phyloP scores from a whole-genome alignment of 192 early-diverging fungal species.

The Rhizoclosmatium globosum region DNA sequence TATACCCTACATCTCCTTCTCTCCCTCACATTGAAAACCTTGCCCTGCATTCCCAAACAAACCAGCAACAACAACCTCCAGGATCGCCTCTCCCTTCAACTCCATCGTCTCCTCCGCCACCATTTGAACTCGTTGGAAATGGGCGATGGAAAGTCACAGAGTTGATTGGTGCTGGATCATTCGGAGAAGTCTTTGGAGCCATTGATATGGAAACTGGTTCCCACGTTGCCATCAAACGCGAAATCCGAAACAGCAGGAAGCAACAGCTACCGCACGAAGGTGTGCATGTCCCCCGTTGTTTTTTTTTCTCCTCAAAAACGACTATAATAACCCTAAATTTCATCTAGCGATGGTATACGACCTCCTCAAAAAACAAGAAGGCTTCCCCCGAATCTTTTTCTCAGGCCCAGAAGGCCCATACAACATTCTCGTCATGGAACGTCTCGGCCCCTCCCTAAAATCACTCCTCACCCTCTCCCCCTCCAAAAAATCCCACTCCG shows the following conservation, averaged over 20 bases:
- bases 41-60: background rate
- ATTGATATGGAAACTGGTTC: conserved; percentile 41
- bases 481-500: conserved; percentile 41
- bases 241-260: conserved; percentile 11
- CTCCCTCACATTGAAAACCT: background rate
- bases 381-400: conserved; percentile 47
- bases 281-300: background rate
- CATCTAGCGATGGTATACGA: conserved; percentile 37
- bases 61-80: background rate
- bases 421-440: conserved; percentile 56
- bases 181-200: conserved; percentile 56
- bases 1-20: background rate
- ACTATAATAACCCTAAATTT: background rate
- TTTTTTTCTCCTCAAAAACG: background rate
- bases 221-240: conserved; percentile 56
- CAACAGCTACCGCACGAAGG: conserved; percentile 40
- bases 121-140: conserved; percentile 30
- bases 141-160: conserved; percentile 43
- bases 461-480: conserved; percentile 31
- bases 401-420: conserved; percentile 46
- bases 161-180: conserved; percentile 53
- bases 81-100: background rate
- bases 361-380: conserved; percentile 31
- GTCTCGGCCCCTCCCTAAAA: conserved; percentile 50
- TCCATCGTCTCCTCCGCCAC: background rate